Conservation (phyloP, 2,329 filamentous ascomycete species). For the Podosphaera xanthii region DNA sequence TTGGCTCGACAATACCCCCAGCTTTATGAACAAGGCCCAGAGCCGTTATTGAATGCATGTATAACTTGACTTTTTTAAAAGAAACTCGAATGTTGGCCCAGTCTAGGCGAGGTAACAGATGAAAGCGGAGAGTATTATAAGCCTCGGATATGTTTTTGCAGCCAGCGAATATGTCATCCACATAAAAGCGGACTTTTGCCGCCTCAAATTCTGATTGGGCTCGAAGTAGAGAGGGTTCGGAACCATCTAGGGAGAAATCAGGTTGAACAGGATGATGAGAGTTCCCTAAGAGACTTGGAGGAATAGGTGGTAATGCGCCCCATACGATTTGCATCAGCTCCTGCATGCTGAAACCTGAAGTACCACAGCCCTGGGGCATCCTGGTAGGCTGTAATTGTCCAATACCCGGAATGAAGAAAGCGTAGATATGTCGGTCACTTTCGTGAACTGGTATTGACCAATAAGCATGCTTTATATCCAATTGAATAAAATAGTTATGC, state of each 20-base stretch:
- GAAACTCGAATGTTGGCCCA: not conserved
- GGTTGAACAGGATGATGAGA: not conserved
- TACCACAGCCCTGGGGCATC: conserved; percentile 1
- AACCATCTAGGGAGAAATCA: not conserved
- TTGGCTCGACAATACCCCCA: too few relatives aligned
- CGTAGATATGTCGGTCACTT: not conserved
- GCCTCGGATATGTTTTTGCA: not conserved
- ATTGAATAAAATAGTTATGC: conserved; percentile 1
- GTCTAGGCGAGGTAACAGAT: not conserved
- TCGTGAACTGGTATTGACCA: not conserved
- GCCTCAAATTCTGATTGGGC: not conserved
- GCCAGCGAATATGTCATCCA: not conserved
- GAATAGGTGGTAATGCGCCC: not conserved
- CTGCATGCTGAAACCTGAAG: not conserved
- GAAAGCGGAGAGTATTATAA: not conserved
- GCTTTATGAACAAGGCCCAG: not conserved
- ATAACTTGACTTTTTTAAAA: not conserved
- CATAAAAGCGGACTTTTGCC: not conserved
- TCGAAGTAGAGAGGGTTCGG: not conserved
- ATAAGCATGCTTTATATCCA: conserved; percentile 1
- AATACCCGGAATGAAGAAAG: conserved; percentile 1
- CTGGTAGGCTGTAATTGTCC: not conserved
- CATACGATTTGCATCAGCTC: conserved; percentile 1
- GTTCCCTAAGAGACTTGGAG: not conserved
- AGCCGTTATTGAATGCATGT: not conserved